A percentile compares a stretch with the other conserved stretches of the same genome.
Evolutionary conservation across 768 basidiomycete species (phyloP).

Genomic region (Tephrocybe rancida): DNA sequence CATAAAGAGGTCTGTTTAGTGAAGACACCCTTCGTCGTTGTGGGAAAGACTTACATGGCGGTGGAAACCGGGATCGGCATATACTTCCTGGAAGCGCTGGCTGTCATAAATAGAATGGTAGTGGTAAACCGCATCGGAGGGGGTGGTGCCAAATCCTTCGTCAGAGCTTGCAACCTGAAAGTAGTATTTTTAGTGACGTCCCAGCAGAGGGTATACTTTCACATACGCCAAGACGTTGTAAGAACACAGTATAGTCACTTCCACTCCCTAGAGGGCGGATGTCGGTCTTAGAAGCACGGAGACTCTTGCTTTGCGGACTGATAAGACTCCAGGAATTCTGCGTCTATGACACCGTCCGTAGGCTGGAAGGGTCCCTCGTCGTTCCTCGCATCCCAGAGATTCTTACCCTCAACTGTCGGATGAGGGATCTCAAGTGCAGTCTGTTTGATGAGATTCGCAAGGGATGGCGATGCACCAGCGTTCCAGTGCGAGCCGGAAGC

Average conservation of each 20-base stretch:
- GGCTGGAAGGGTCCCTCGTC: constrained; percentile 59
- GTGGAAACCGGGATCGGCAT: constrained; percentile 76
- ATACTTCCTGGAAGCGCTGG: constrained; percentile 71
- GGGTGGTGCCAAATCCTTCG: constrained; percentile 41
- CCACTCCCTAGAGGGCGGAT: constrained; percentile 77
- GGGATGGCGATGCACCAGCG: constrained; percentile 73
- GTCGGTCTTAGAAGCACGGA: constrained; percentile 38
- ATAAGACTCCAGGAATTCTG: constrained; percentile 43
- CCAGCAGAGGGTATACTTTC: background rate
- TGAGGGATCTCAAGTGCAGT: constrained; percentile 76
- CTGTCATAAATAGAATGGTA: constrained; percentile 81
- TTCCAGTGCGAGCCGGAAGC: constrained; percentile 62
- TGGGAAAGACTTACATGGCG: constrained; percentile 55
- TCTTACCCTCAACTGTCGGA: constrained; percentile 61
- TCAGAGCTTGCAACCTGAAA: constrained; percentile 44
- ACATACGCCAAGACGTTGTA: constrained; percentile 68
- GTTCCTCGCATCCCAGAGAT: constrained; percentile 77
- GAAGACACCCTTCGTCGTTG: background rate
- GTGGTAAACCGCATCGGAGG: constrained; percentile 68
- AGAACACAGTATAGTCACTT: constrained; percentile 90
- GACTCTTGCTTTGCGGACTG: constrained; percentile 32
- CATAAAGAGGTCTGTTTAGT: background rate
- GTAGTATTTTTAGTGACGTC: background rate
- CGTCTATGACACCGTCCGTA: constrained; percentile 33
- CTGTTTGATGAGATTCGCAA: constrained; percentile 72